phyloP scores from a whole-genome alignment of 768 basidiomycete genomes.

The Amanita rimosa region DNA sequence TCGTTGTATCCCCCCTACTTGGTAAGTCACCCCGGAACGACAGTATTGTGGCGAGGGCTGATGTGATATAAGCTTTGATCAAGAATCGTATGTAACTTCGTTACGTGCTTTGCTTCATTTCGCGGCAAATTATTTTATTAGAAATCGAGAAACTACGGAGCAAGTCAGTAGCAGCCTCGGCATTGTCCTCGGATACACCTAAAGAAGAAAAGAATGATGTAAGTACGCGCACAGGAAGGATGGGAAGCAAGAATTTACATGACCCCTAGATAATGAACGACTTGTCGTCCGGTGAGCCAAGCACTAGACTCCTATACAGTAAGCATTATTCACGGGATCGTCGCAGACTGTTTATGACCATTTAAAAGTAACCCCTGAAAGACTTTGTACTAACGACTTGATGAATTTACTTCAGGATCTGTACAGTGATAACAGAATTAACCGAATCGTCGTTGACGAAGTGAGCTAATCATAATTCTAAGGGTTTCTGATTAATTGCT shows the following conservation, averaged over 20 bases:
- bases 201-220: constrained; percentile 45
- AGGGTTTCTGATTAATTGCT: neutral
- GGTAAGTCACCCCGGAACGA: constrained; percentile 27
- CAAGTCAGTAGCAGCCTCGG: constrained; percentile 43
- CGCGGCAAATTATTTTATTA: constrained; percentile 13
- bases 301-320: constrained; percentile 64
- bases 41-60: neutral
- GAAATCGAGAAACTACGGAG: constrained; percentile 52
- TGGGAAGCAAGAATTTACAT: neutral
- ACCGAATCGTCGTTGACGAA: constrained; percentile 75
- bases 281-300: constrained; percentile 45
- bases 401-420: constrained; percentile 34
- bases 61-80: constrained; percentile 50
- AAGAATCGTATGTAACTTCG: constrained; percentile 52
- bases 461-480: constrained; percentile 20
- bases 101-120: neutral
- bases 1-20: constrained; percentile 70
- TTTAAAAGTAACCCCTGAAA: constrained; percentile 64
- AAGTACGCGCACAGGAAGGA: neutral
- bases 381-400: constrained; percentile 46
- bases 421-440: constrained; percentile 46
- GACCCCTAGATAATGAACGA: constrained; percentile 46
- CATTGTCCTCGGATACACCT: constrained; percentile 58
- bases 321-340: constrained; percentile 11
- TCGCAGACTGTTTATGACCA: neutral